Evolutionary conservation across 768 basidiomycete genomes (phyloP), one percentile per base, ranked within the genome.

Genomic region (Daedaleopsis sinensis): DNA sequence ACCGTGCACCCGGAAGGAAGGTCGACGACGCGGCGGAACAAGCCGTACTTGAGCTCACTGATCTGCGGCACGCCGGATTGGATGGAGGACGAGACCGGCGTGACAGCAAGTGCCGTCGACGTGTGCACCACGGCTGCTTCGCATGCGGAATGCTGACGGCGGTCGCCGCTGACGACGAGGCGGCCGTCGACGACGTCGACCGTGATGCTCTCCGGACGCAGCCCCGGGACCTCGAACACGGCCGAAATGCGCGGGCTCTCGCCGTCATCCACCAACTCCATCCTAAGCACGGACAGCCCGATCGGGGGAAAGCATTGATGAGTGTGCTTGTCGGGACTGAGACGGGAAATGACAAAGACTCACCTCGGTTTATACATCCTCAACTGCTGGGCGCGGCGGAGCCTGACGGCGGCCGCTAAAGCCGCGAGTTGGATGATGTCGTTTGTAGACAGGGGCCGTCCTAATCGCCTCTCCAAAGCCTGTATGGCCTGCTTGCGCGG

Each of bases 21-120:
- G 21, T 65, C 59, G 27, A 79, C 67, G 5, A 66, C 69, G 54
- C 78, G 77, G 53, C 71, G 70, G 48, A 78, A 80, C 38, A 62
- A 64, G 49, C 78, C 78, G 42, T 77, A 80, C 60, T 76, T 77
- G 51, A 79, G 73, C 67, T 79, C 78, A 53, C 72, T 72, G 59
- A 72, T 59, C 21, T 64, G 70, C 55, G 67, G 74, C 3, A 38
- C 9, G 38, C 52, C 47, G 13, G 61, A 43, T 32, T 18, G 49
- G 19, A 11, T 18, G n/a, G 23, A 47, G 46, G n/a, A 21, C 46
- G 19, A 21, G 19, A 5, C 46, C 48, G 48, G 23, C 13, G 44
- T 67, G 0, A 48, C 48, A 21, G 54, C 55, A 10, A 43, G 44
- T 1, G 18, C 39, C 4, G 27, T 32, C 53, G 32, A 38, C 1